Conservation (phyloP, 2,329 filamentous ascomycete genomes). For the Xylaria sp. region DNA sequence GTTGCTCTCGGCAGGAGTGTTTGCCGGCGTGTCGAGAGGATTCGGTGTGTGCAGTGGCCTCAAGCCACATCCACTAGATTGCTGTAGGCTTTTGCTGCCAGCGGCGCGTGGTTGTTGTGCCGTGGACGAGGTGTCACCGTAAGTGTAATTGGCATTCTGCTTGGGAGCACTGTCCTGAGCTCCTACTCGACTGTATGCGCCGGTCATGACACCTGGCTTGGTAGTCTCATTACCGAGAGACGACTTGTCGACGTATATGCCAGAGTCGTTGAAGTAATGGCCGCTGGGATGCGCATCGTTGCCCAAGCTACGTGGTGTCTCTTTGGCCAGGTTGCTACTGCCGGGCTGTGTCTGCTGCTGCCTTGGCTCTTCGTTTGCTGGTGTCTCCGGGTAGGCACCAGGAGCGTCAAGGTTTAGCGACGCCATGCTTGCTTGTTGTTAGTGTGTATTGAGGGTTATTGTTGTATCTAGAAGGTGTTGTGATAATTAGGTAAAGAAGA, state of each 20-base stretch:
- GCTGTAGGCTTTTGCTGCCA: not conserved
- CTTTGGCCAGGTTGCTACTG: constrained; percentile 1
- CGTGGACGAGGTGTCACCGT: constrained; percentile 12
- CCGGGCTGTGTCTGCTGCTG: constrained; percentile 6
- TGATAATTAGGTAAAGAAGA: not conserved
- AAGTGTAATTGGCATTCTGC: constrained; percentile 19
- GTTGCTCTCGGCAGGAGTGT: constrained; percentile 5
- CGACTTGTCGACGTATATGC: constrained; percentile 6
- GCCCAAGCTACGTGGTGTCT: constrained; percentile 9
- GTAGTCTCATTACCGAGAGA: not conserved
- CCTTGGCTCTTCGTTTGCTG: constrained; percentile 28
- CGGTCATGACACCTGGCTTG: constrained; percentile 44
- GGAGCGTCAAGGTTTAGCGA: constrained; percentile 36
- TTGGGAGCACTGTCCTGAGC: constrained; percentile 8
- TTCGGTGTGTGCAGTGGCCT: not conserved
- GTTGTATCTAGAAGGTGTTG: not conserved
- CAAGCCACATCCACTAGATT: not conserved
- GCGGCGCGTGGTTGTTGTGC: not conserved
- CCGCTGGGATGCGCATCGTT: not conserved
- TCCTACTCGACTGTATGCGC: constrained; percentile 38
- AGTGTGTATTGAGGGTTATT: not conserved
- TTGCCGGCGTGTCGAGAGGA: not conserved
- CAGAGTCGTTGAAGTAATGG: constrained; percentile 2
- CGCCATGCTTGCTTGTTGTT: constrained; percentile 34
- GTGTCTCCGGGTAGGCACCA: constrained; percentile 41